phyloP scores from a whole-genome alignment of 2,329 filamentous ascomycete genomes.

The Pseudophaeomoniella oleicola region DNA sequence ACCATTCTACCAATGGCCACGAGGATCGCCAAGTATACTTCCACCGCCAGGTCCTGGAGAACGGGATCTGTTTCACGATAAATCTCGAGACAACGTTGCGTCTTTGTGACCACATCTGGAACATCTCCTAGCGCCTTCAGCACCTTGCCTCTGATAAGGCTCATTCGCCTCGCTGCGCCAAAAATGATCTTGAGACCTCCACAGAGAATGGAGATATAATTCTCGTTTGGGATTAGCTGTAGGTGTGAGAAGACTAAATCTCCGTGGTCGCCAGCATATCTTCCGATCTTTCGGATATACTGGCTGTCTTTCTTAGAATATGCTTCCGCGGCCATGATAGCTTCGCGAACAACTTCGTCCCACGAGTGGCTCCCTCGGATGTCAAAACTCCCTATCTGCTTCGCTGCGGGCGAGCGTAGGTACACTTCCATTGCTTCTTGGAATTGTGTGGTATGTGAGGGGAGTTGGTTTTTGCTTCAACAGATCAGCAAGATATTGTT shows the following conservation, averaged over 20 bases:
- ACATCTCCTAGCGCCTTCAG: constrained; percentile 4
- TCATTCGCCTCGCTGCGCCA: constrained; percentile 4
- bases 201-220: constrained; percentile 5
- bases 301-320: constrained; percentile 1
- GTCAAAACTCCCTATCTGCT: constrained; percentile 2
- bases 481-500: background rate
- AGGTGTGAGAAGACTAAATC: constrained; percentile 2
- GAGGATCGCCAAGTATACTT: constrained; percentile 6
- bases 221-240: constrained; percentile 5
- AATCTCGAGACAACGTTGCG: constrained; percentile 5
- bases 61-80: constrained; percentile 3
- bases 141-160: constrained; percentile 4
- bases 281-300: constrained; percentile 3
- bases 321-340: constrained; percentile 2
- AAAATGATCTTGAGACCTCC: constrained; percentile 7
- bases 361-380: constrained; percentile 4
- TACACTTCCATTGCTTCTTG: constrained; percentile 4
- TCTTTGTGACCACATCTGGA: constrained; percentile 4
- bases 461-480: background rate
- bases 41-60: constrained; percentile 4
- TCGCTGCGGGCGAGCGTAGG: background rate
- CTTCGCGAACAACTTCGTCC: constrained; percentile 6
- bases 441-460: constrained; percentile 3
- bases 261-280: constrained; percentile 2
- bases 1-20: constrained; percentile 5